These are phyloP conservation scores for Umbelopsis sp. DNA, from an alignment of 192 early-diverging fungal species.

Conservation along the genomic window DNA sequence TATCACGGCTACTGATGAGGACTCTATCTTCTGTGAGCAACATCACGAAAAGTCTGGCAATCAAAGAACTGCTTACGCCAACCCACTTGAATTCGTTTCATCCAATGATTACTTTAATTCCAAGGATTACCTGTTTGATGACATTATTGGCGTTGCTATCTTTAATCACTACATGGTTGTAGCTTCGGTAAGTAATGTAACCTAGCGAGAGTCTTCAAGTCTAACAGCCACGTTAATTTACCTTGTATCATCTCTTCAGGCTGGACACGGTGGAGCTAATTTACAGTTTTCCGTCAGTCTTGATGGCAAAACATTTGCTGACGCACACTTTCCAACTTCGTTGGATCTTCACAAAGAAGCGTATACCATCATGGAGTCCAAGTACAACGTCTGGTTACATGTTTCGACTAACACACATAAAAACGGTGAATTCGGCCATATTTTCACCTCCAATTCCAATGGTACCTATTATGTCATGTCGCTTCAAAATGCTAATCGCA, in stretches of 20 bases:
- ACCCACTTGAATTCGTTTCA: slow-evolving; percentile 66
- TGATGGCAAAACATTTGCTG: slow-evolving; percentile 69
- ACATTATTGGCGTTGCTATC: slow-evolving; percentile 79
- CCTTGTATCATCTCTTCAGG: slow-evolving; percentile 15
- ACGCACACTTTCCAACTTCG: slow-evolving; percentile 79
- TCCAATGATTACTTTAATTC: slow-evolving; percentile 59
- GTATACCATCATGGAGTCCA: slow-evolving; percentile 75
- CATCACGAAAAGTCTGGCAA: slow-evolving; percentile 64
- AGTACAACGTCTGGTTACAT: slow-evolving; percentile 63
- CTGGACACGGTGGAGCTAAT: slow-evolving; percentile 37
- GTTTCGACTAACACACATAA: slow-evolving; percentile 57
- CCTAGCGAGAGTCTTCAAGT: no score
- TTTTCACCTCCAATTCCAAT: slow-evolving; percentile 92
- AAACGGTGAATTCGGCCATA: slow-evolving; percentile 73
- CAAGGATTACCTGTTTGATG: slow-evolving; percentile 55
- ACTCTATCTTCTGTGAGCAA: slow-evolving; percentile 76
- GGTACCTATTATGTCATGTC: slow-evolving; percentile 79
- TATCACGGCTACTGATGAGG: slow-evolving; percentile 53
- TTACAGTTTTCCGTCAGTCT: slow-evolving; percentile 67
- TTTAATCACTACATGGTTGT: slow-evolving; percentile 81
- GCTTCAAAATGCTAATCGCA: slow-evolving; percentile 75
- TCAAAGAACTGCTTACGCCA: slow-evolving; percentile 48
- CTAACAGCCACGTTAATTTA: no score
- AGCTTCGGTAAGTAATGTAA: slow-evolving; percentile 54
- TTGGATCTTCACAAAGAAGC: slow-evolving; percentile 59